Percentiles rank a stretch among this genome's conserved stretches.
These are phyloP conservation scores for Nissolia schottii DNA, from an alignment of 306 rosid species.

Conservation along the genomic window DNA sequence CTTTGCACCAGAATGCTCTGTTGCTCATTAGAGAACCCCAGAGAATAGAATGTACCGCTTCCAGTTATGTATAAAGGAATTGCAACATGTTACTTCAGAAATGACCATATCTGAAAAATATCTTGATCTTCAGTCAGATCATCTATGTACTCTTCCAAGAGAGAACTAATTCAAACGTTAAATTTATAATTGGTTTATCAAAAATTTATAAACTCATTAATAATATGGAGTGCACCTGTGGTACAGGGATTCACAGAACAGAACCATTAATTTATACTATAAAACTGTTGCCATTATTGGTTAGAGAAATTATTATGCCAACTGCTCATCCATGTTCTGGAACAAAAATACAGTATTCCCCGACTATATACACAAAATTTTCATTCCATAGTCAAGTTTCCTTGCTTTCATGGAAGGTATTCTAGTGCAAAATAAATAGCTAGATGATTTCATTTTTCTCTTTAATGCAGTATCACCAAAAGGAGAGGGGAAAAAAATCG, in stretches of 20 bases:
- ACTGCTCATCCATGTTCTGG: not conserved
- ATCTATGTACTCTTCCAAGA: not conserved
- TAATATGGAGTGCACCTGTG: not conserved
- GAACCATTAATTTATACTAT: not conserved
- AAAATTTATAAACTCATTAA: not conserved
- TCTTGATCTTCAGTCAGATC: not conserved
- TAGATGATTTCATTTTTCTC: conserved; percentile 20
- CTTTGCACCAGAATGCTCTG: not conserved
- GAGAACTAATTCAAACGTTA: not conserved
- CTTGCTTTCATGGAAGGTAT: not conserved
- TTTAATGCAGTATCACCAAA: not conserved
- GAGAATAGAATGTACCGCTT: not conserved
- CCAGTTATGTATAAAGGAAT: not conserved
- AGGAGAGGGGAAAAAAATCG: not conserved
- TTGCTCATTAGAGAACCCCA: not conserved
- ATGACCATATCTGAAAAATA: not conserved
- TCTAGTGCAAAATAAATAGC: not conserved
- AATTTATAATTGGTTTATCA: not conserved
- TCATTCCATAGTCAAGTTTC: not conserved
- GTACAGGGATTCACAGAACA: not conserved
- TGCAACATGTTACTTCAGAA: not conserved
- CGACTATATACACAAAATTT: not conserved
- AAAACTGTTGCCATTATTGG: conserved; percentile 1
- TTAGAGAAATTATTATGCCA: not conserved
- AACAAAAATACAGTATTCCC: not conserved